Evolutionary conservation across 257 asterid species (phyloP), one percentile per base, ranked within the genome.

Genomic region (Petunia axillaris): DNA sequence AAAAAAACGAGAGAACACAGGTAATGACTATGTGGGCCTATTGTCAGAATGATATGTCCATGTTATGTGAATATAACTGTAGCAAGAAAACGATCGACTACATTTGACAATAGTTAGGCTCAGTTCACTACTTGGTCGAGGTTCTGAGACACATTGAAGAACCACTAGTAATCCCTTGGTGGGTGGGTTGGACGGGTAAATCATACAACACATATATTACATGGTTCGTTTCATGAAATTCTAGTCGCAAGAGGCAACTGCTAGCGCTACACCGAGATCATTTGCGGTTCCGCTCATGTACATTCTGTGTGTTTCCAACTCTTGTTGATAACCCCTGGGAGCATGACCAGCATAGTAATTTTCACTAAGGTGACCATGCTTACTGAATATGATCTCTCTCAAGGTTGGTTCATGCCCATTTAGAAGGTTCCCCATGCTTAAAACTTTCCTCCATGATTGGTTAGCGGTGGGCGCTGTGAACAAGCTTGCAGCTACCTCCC

Each of bases 351-450:
- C 86, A 16, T 89, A 84, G 79, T 91, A 95, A 86, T 95, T 90
- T 80, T 89, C 92, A 1, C 95, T 88, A 50, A 85, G 90, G 40
- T 75, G 85, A 40, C 92, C 98, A 0, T 89, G 89, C 80, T 93
- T 93, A 8, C 93, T 87, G 55, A 95, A 95, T 79, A 92, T 88
- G 16, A 95, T 88, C 91, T 95, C 99, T 88, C 99, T 89, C 9
- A 87, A 67, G 64, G 86, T 86, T 3, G 99, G 99, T 80, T 95
- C 99, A n/a, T 93, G 95, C 66, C 99, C 98, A 43, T 93, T 93
- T 25, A 95, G 93, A 63, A 95, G 97, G 87, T 95, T 95, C 58
- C 99, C 99, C 99, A 95, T 87, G 89, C 97, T 93, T 87, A 93
- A 84, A 25, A 87, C 98, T 85, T 91, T 93, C 85, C 98, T 93